Conservation (phyloP, 306 rosid genomes). For the Inga oerstediana region DNA sequence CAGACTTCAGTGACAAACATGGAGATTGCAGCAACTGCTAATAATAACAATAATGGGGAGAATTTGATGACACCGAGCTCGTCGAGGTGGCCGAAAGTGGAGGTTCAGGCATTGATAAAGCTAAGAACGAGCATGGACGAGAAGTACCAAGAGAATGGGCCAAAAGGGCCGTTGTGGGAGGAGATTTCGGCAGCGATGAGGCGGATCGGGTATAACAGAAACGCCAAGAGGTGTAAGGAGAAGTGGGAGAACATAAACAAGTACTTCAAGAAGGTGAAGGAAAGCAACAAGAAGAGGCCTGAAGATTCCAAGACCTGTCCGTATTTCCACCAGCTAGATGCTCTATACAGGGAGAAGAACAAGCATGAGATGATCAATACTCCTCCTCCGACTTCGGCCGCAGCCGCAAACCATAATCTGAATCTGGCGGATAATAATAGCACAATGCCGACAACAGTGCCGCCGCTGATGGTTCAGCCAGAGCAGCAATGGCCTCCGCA, state of each 20-base stretch:
- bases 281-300: conserved; percentile 76
- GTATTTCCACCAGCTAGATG: conserved; percentile 76
- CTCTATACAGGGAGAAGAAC: conserved; percentile 61
- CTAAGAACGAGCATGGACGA: conserved; percentile 59
- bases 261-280: conserved; percentile 95
- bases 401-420: neutral
- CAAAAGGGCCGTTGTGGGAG: conserved; percentile 94
- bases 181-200: conserved; percentile 77
- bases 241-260: conserved; percentile 99
- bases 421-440: conserved; percentile 38
- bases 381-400: neutral
- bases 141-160: conserved; percentile 80
- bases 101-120: conserved; percentile 75
- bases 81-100: conserved; percentile 91
- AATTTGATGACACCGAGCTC: conserved; percentile 39
- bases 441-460: conserved; percentile 10
- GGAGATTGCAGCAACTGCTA: conserved; percentile 39
- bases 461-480: conserved; percentile 82
- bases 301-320: conserved; percentile 97
- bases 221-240: conserved; percentile 87
- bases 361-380: conserved; percentile 25
- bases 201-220: conserved; percentile 72
- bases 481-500: conserved; percentile 98
- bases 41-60: conserved; percentile 2
- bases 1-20: conserved; percentile 1